Percentiles rank a stretch among this genome's conserved stretches.
These are phyloP conservation scores for Penicillium salamii DNA, from an alignment of 495 filamentous ascomycete species.

Conservation along the genomic window DNA sequence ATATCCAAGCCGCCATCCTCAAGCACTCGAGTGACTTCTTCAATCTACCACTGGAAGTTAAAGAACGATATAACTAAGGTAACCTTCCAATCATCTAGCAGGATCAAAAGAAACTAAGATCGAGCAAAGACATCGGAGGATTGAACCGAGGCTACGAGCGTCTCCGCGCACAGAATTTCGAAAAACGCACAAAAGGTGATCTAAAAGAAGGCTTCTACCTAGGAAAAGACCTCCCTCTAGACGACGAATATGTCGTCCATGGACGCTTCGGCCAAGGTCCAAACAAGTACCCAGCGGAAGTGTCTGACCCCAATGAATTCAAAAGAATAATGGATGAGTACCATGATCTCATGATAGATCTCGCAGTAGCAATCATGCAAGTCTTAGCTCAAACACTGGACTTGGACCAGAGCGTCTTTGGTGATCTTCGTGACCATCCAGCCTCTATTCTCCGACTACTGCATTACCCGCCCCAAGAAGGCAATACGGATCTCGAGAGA, in stretches of 20 bases:
- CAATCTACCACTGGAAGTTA: conserved; percentile 62
- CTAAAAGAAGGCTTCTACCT: conserved; percentile 48
- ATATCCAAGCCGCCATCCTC: conserved; percentile 63
- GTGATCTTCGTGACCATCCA: conserved; percentile 31
- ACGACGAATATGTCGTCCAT: conserved; percentile 27
- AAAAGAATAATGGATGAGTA: conserved; percentile 27
- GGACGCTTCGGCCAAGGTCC: conserved; percentile 38
- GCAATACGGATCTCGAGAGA: conserved; percentile 19
- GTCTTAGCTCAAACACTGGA: conserved; percentile 40
- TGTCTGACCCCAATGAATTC: conserved; percentile 29
- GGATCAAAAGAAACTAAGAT: background rate
- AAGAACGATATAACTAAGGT: conserved; percentile 27
- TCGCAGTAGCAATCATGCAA: conserved; percentile 28
- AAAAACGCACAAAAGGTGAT: conserved; percentile 36
- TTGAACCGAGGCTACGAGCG: conserved; percentile 42
- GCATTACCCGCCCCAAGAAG: conserved; percentile 47
- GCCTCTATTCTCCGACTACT: conserved; percentile 40
- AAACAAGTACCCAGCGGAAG: conserved; percentile 44
- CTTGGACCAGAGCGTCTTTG: conserved; percentile 35
- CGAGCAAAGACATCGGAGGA: conserved; percentile 13
- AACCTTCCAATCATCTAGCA: background rate
- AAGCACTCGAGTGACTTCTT: conserved; percentile 70
- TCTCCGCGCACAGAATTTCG: conserved; percentile 41
- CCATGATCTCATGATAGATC: conserved; percentile 16
- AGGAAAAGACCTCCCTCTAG: conserved; percentile 30